phyloP scores from a whole-genome alignment of 1,284 basidiomycete species.

The Violaceomyces palustris region DNA sequence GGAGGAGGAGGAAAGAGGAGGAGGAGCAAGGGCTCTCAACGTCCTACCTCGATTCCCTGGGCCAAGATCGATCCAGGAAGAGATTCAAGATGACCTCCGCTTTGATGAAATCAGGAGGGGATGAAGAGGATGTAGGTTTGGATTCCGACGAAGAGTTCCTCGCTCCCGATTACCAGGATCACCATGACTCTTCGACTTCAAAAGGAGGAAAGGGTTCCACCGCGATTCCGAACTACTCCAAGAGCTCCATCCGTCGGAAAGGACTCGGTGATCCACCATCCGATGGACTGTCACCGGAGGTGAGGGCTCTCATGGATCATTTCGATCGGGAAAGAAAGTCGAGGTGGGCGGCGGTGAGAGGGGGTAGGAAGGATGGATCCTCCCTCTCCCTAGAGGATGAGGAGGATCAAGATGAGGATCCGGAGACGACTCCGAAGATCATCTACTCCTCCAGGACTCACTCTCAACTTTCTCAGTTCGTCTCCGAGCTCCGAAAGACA shows the following conservation, averaged over 20 bases:
- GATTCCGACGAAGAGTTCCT: slow-evolving; percentile 34
- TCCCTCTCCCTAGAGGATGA: too few relatives aligned
- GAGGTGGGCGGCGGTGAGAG: not conserved
- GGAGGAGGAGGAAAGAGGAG: slow-evolving; percentile 2
- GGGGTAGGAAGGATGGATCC: too few relatives aligned
- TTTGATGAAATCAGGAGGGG: not conserved
- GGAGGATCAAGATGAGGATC: slow-evolving; percentile 34
- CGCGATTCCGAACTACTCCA: too few relatives aligned
- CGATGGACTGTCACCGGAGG: slow-evolving; percentile 63
- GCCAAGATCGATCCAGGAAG: not conserved
- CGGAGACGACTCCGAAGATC: slow-evolving; percentile 57
- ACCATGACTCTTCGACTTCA: too few relatives aligned
- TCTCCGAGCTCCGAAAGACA: slow-evolving; percentile 76
- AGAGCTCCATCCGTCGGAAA: too few relatives aligned
- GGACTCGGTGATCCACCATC: not conserved
- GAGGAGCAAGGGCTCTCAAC: slow-evolving; percentile 5
- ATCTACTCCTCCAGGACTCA: slow-evolving; percentile 93
- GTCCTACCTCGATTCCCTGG: not conserved
- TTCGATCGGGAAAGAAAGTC: slow-evolving; percentile 35
- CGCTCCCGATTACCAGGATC: too few relatives aligned
- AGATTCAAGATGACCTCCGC: not conserved
- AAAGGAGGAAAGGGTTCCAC: too few relatives aligned
- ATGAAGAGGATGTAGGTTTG: not conserved
- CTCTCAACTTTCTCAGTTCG: slow-evolving; percentile 84
- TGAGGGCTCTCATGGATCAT: slow-evolving; percentile 69